Percentiles rank a stretch among this genome's conserved stretches.
Conservation (phyloP, 495 filamentous ascomycete genomes). For the Aspergillus sclerotiicarbonarius region DNA sequence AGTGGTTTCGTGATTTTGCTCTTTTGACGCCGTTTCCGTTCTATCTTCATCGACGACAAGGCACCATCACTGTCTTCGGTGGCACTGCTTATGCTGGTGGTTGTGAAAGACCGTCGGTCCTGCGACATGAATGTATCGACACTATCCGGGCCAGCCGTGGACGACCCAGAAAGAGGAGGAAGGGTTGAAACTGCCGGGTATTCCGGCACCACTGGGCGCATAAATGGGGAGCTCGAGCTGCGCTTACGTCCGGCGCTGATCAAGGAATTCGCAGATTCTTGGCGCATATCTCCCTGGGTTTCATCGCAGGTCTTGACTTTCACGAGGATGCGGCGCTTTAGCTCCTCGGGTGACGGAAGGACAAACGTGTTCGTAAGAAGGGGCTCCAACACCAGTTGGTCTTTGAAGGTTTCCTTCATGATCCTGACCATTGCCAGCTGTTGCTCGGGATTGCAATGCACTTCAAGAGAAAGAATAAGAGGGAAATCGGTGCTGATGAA, state of each 20-base stretch:
- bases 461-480: slow-evolving; percentile 90
- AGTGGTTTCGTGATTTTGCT: slow-evolving; percentile 85
- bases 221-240: slow-evolving; percentile 75
- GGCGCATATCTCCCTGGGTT: slow-evolving; percentile 37
- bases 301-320: slow-evolving; percentile 79
- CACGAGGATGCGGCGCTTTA: slow-evolving; percentile 80
- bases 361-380: slow-evolving; percentile 59
- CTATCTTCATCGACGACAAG: slow-evolving; percentile 39
- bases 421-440: slow-evolving; percentile 87
- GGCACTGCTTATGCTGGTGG: slow-evolving; percentile 57
- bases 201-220: slow-evolving; percentile 56
- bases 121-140: slow-evolving; percentile 44
- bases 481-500: slow-evolving; percentile 80
- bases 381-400: slow-evolving; percentile 73
- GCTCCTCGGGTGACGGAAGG: slow-evolving; percentile 81
- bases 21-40: slow-evolving; percentile 59
- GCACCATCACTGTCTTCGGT: slow-evolving; percentile 64
- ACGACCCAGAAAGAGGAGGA: slow-evolving; percentile 57
- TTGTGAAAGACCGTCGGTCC: slow-evolving; percentile 52
- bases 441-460: slow-evolving; percentile 82
- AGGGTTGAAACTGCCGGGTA: slow-evolving; percentile 50
- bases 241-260: slow-evolving; percentile 64
- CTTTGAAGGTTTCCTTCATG: slow-evolving; percentile 78
- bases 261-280: slow-evolving; percentile 35
- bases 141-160: slow-evolving; percentile 46